A percentile compares a stretch with the other conserved stretches of the same genome.
Conservation (phyloP, 2,329 filamentous ascomycete genomes). For the Neofusicoccum sp. region DNA sequence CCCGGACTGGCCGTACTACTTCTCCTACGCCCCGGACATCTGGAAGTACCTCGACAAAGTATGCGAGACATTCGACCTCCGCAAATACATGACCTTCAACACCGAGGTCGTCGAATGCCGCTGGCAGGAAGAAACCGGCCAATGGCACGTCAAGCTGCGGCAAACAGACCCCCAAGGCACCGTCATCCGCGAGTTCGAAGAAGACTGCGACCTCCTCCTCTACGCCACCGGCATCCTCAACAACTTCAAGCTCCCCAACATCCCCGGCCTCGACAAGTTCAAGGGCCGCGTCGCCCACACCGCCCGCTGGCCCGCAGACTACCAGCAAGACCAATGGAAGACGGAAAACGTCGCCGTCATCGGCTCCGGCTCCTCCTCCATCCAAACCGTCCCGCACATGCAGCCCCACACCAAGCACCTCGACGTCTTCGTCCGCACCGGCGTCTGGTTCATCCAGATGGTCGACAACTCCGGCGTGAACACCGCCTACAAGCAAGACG, state of each 20-base stretch:
- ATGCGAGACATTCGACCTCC: conserved; percentile 51
- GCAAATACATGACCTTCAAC: conserved; percentile 57
- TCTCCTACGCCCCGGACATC: conserved; percentile 51
- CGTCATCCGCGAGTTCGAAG: conserved; percentile 42
- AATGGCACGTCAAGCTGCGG: conserved; percentile 54
- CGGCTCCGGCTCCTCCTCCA: conserved; percentile 48
- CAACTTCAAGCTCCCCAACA: conserved; percentile 41
- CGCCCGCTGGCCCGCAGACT: conserved; percentile 50
- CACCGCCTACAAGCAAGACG: conserved; percentile 47
- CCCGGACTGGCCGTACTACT: conserved; percentile 53
- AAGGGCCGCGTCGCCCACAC: conserved; percentile 49
- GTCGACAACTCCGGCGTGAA: conserved; percentile 50
- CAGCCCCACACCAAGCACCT: conserved; percentile 50
- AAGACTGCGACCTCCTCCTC: conserved; percentile 48
- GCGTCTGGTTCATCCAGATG: conserved; percentile 50
- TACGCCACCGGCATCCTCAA: conserved; percentile 50
- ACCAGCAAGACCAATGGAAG: conserved; percentile 48
- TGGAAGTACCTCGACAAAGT: conserved; percentile 54
- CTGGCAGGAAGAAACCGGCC: conserved; percentile 53
- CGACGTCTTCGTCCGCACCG: conserved; percentile 51
- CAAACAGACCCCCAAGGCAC: conserved; percentile 40
- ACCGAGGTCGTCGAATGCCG: conserved; percentile 50
- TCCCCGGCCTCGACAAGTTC: conserved; percentile 49
- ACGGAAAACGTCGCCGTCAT: conserved; percentile 48
- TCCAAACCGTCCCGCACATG: conserved; percentile 52